phyloP scores from a whole-genome alignment of 768 basidiomycete species.

The Ephemerocybe angulata region DNA sequence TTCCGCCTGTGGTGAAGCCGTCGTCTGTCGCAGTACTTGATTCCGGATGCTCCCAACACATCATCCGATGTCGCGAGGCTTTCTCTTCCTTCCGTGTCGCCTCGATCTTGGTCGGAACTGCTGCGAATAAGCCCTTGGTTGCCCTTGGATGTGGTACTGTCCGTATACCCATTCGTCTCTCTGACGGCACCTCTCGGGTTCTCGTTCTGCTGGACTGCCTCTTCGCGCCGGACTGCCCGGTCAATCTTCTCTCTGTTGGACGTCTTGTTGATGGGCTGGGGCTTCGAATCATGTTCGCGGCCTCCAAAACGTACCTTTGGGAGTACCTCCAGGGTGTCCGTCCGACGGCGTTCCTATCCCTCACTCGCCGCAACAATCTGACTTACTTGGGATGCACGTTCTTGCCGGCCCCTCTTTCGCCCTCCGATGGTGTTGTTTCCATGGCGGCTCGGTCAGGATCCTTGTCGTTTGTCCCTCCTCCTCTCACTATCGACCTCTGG shows the following conservation, averaged over 20 bases:
- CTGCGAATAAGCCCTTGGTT: slow-evolving; percentile 15
- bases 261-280: slow-evolving; percentile 12
- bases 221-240: slow-evolving; percentile 19
- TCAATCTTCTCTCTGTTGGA: slow-evolving; percentile 23
- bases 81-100: slow-evolving; percentile 16
- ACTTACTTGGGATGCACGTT: background rate
- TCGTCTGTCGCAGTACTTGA: slow-evolving; percentile 15
- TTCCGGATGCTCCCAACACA: slow-evolving; percentile 21
- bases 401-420: background rate
- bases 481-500: slow-evolving; percentile 15
- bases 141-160: slow-evolving; percentile 16
- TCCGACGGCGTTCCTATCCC: background rate
- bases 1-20: too few species aligned
- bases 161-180: background rate
- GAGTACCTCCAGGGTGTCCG: background rate
- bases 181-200: slow-evolving; percentile 1
- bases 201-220: slow-evolving; percentile 20
- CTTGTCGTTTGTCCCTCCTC: background rate
- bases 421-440: background rate
- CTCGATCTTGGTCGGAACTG: slow-evolving; percentile 12
- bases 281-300: background rate
- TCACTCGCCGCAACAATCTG: background rate
- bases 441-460: background rate
- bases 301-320: background rate
- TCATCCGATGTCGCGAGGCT: slow-evolving; percentile 10